Conservation (phyloP, 148 eudicot genomes). For the Rhododendron molle region DNA sequence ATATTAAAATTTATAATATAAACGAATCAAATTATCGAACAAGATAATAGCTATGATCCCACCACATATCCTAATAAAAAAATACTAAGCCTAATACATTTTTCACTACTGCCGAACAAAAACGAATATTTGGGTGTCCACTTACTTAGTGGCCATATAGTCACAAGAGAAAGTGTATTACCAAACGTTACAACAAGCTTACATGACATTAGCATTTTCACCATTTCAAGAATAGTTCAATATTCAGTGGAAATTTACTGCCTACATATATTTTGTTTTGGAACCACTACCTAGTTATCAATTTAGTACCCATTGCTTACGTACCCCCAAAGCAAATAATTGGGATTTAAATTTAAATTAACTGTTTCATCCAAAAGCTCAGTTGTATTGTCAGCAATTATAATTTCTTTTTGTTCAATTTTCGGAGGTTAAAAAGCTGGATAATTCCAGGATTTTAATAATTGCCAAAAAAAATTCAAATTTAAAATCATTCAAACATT, state of each 20-base stretch:
- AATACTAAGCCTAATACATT: background rate
- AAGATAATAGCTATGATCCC: background rate
- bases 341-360: background rate
- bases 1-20: background rate
- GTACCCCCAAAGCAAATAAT: background rate
- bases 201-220: too few species aligned
- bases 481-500: background rate
- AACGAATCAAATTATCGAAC: background rate
- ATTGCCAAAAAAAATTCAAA: background rate
- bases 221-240: background rate
- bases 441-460: background rate
- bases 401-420: too few species aligned
- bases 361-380: too few species aligned
- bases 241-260: background rate
- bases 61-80: background rate
- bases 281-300: background rate
- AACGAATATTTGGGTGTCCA: conserved; percentile 8
- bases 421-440: background rate
- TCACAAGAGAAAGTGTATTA: too few species aligned
- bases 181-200: too few species aligned
- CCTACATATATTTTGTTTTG: background rate
- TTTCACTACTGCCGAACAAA: background rate
- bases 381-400: too few species aligned
- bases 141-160: background rate
- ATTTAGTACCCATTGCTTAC: background rate